phyloP scores from a whole-genome alignment of 306 rosid genomes.

The Erythrophleum fordii region DNA sequence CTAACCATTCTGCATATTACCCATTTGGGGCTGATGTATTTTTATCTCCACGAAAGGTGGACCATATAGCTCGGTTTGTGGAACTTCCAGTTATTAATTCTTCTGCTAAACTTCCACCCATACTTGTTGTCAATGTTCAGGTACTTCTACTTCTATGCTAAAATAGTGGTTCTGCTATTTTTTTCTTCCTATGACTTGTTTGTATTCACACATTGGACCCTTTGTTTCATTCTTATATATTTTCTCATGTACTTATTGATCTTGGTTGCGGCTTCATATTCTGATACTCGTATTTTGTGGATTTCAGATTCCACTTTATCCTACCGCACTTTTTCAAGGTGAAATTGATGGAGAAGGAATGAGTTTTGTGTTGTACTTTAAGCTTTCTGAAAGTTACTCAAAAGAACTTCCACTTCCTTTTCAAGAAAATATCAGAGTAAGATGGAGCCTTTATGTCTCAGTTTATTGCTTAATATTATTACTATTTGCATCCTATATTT shows the following conservation, averaged over 20 bases:
- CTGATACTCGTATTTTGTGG: slow-evolving; percentile 35
- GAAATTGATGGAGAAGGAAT: slow-evolving; percentile 96
- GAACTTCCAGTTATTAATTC: slow-evolving; percentile 68
- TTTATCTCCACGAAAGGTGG: slow-evolving; percentile 80
- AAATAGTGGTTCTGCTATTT: not conserved
- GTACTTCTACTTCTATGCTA: slow-evolving; percentile 46
- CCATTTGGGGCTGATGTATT: slow-evolving; percentile 96
- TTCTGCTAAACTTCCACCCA: slow-evolving; percentile 69
- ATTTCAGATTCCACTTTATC: slow-evolving; percentile 85
- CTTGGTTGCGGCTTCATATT: slow-evolving; percentile 18
- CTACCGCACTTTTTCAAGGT: slow-evolving; percentile 83
- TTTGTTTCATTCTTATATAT: not conserved
- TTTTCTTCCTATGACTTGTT: slow-evolving; percentile 12
- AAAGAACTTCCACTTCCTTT: slow-evolving; percentile 82
- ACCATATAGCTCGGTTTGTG: slow-evolving; percentile 87
- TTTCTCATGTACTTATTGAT: not conserved
- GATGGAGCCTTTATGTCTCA: slow-evolving; percentile 44
- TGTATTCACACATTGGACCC: not conserved
- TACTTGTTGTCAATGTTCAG: slow-evolving; percentile 96
- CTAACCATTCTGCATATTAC: slow-evolving; percentile 77
- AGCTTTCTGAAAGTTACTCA: slow-evolving; percentile 76
- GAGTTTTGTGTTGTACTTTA: slow-evolving; percentile 90
- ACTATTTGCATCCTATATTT: not conserved
- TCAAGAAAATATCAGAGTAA: slow-evolving; percentile 89
- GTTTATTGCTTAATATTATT: not conserved